Evolutionary conservation across 2,329 filamentous ascomycete species (phyloP).

Genomic region (Aspergillus sp.): DNA sequence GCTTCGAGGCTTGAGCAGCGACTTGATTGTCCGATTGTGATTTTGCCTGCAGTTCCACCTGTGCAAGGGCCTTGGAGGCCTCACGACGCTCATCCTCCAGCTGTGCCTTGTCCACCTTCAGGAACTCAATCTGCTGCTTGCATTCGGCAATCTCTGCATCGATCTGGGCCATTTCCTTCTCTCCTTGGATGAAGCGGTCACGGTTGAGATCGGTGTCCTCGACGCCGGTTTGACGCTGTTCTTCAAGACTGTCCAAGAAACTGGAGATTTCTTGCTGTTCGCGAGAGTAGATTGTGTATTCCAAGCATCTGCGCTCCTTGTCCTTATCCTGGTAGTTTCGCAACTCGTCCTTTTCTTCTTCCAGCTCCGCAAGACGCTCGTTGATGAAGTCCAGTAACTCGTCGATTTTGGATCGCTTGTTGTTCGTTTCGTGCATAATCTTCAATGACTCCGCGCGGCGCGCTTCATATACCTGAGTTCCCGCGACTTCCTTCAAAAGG

Average conservation of each 20-base stretch:
- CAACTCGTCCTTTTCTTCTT: conserved; percentile 96
- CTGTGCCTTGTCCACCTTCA: conserved; percentile 81
- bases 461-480: conserved; percentile 94
- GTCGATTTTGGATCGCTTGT: conserved; percentile 92
- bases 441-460: conserved; percentile 88
- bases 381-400: conserved; percentile 90
- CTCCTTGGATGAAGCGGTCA: conserved; percentile 72
- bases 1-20: conserved; percentile 70
- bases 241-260: conserved; percentile 80
- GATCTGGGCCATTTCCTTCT: conserved; percentile 74
- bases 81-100: conserved; percentile 88
- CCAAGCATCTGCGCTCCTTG: conserved; percentile 82
- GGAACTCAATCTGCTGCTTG: conserved; percentile 78
- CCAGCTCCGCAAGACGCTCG: conserved; percentile 81
- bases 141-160: conserved; percentile 78
- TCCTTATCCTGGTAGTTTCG: conserved; percentile 94
- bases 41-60: conserved; percentile 82
- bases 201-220: conserved; percentile 82
- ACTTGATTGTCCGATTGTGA: conserved; percentile 80
- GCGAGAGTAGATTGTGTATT: conserved; percentile 91
- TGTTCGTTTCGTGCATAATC: conserved; percentile 95
- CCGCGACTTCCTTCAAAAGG: conserved; percentile 94
- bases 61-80: conserved; percentile 74
- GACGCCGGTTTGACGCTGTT: conserved; percentile 75
- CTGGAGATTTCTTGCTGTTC: conserved; percentile 79